Percentiles rank a stretch among this genome's conserved stretches.
Evolutionary conservation across 2,329 filamentous ascomycete genomes (phyloP).

Genomic region (Trichothecium roseum): DNA sequence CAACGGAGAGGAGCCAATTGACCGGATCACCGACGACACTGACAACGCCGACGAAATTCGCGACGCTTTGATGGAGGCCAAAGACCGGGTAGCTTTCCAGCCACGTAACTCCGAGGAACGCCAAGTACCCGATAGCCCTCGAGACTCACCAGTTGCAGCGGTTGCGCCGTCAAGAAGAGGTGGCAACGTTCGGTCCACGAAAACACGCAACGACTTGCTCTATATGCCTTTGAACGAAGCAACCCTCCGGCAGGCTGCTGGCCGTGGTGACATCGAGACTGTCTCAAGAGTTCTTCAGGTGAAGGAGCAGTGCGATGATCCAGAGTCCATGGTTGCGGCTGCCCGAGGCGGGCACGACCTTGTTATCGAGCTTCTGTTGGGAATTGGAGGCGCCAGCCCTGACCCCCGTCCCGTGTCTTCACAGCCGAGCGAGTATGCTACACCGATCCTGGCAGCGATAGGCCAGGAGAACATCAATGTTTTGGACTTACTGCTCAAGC

Average conservation of each 20-base stretch:
- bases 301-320: slow-evolving; percentile 55
- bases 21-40: slow-evolving; percentile 64
- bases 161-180: slow-evolving; percentile 34
- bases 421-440: slow-evolving; percentile 61
- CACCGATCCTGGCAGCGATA: slow-evolving; percentile 89
- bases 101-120: slow-evolving; percentile 48
- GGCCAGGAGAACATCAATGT: slow-evolving; percentile 81
- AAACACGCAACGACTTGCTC: slow-evolving; percentile 53
- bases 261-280: slow-evolving; percentile 50
- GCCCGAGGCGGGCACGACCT: slow-evolving; percentile 86
- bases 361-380: slow-evolving; percentile 68
- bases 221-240: slow-evolving; percentile 56
- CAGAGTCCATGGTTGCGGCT: slow-evolving; percentile 81
- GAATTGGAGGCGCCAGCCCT: slow-evolving; percentile 52
- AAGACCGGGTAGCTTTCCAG: slow-evolving; percentile 42
- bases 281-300: slow-evolving; percentile 52
- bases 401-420: slow-evolving; percentile 59
- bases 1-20: slow-evolving; percentile 85
- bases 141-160: slow-evolving; percentile 40
- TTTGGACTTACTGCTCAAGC: slow-evolving; percentile 67
- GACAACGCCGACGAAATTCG: slow-evolving; percentile 77
- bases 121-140: slow-evolving; percentile 47
- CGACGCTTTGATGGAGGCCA: slow-evolving; percentile 50
- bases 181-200: slow-evolving; percentile 48
- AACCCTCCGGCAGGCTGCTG: slow-evolving; percentile 48